Evolutionary conservation across 352 stramenopile species (phyloP), one percentile per base, ranked within the genome.

Genomic region (Phytophthora lateralis): DNA sequence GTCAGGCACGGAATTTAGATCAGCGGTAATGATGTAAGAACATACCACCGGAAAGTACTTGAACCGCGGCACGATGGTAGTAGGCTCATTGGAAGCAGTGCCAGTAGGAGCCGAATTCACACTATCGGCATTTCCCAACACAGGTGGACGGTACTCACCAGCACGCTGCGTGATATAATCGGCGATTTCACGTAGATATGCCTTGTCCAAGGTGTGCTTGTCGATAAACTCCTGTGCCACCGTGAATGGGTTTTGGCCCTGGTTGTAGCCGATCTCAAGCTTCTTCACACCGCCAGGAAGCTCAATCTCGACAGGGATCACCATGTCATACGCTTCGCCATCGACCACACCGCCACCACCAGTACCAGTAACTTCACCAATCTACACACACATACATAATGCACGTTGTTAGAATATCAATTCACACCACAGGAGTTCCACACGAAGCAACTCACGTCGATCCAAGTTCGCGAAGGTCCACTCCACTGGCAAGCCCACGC

Each of bases 181-280:
- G 0, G 96, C 96, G 66, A 99, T 98, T 72, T 95, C 78, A 15
- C 76, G 73, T 39, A 98, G 75, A 72, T 99, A 97, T 46, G 81
- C 71, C 66, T 99, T 93, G 35, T 97, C 88, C 9, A 99, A 75
- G 73, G 96, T 86, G 78, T 99, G 82, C 68, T 96, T 94, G 80
- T 98, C 91, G 70, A 99, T 98, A 69, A 99, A 99, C 29, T 85
- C 71, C 71, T 99, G 96, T 4, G 97, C 96, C 8, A 96, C 90
- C 6, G 96, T 88, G 73, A 98, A 99, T 29, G 96, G 95, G 77
- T 98, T 99, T 54, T 99, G 93, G 7, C 94, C 96, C 74, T 97
- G 97, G 63, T 99, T 99, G 83, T 98, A 99, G 14, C 96, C 97
- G 63, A 99, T 98, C 65, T 98, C 78, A n/a, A 99, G 81, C 46